These are phyloP conservation scores for Euptelea pleiosperma DNA, from an alignment of 164 flowering plant genomes.

Conservation along the genomic window DNA sequence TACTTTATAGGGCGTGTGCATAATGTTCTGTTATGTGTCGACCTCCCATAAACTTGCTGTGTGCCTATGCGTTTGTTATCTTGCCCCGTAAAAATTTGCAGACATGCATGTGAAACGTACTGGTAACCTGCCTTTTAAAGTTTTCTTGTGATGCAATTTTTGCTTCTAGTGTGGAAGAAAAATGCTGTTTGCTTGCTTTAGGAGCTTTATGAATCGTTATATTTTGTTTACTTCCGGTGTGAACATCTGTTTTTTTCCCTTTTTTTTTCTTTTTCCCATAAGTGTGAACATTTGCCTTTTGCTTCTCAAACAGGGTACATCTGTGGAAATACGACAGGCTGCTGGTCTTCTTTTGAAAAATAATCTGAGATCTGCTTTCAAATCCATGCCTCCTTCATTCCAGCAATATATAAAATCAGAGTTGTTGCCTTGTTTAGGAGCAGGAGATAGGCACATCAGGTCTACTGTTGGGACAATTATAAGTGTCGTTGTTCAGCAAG, in stretches of 20 bases:
- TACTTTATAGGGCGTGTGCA: too few species aligned
- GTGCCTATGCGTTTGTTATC: not conserved
- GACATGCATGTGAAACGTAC: too few species aligned
- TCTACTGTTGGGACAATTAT: slow-evolving; percentile 90
- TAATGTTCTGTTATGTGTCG: too few species aligned
- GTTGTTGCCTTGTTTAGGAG: slow-evolving; percentile 87
- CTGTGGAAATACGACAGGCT: slow-evolving; percentile 92
- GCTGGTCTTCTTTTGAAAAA: slow-evolving; percentile 93
- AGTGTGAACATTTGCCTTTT: slow-evolving; percentile 7
- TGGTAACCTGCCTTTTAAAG: too few species aligned
- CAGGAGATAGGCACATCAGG: slow-evolving; percentile 85
- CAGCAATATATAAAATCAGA: slow-evolving; percentile 88
- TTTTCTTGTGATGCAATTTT: too few species aligned
- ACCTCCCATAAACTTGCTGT: not conserved
- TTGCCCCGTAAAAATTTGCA: too few species aligned
- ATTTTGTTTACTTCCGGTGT: slow-evolving; percentile 3
- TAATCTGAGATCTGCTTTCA: slow-evolving; percentile 63
- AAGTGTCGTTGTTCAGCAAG: slow-evolving; percentile 78
- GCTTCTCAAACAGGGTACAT: slow-evolving; percentile 54
- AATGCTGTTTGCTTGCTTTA: too few species aligned
- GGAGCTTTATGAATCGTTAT: too few species aligned
- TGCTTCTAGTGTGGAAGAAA: too few species aligned
- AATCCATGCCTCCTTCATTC: slow-evolving; percentile 55
- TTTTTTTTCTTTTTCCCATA: too few species aligned
- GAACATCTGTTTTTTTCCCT: too few species aligned